Evolutionary conservation across 768 basidiomycete genomes (phyloP).

Genomic region (Mycena metata): DNA sequence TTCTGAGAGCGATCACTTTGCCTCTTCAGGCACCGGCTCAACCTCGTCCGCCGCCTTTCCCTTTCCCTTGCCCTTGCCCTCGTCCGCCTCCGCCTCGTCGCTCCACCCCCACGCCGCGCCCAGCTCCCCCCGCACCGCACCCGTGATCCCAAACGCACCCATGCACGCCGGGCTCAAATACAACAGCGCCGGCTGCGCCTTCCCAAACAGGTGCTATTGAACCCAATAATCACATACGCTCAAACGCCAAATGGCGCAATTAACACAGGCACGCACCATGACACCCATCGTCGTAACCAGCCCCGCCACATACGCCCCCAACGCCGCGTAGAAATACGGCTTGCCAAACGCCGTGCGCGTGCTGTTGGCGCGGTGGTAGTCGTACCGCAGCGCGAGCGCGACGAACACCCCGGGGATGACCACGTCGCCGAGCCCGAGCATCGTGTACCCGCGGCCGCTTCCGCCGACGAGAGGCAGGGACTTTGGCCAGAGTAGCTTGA

Average conservation of each 20-base stretch:
- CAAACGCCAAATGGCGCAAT: no score
- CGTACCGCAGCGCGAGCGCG: slow-evolving; percentile 89
- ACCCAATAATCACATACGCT: background rate
- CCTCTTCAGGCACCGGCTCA: background rate
- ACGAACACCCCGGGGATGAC: slow-evolving; percentile 78
- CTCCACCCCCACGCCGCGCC: slow-evolving; percentile 77
- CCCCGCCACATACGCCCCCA: slow-evolving; percentile 81
- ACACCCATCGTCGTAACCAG: slow-evolving; percentile 83
- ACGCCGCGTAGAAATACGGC: slow-evolving; percentile 80
- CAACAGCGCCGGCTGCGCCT: slow-evolving; percentile 91
- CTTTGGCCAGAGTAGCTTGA: slow-evolving; percentile 93
- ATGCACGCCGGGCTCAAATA: slow-evolving; percentile 92
- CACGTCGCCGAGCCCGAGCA: slow-evolving; percentile 95
- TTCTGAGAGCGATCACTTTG: no score
- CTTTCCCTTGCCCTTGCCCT: background rate
- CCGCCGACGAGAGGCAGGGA: slow-evolving; percentile 58
- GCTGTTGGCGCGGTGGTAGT: slow-evolving; percentile 63
- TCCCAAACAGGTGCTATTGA: slow-evolving; percentile 66
- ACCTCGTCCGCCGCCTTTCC: background rate
- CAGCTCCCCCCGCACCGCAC: slow-evolving; percentile 76
- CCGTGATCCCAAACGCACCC: slow-evolving; percentile 73
- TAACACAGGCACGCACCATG: slow-evolving; percentile 73
- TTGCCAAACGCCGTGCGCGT: slow-evolving; percentile 63
- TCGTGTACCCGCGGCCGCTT: slow-evolving; percentile 74
- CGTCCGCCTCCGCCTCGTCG: slow-evolving; percentile 60